Base-by-base conservation (phyloP, 2,329 filamentous ascomycete species). In the Arthrocladium fulminans region DNA sequence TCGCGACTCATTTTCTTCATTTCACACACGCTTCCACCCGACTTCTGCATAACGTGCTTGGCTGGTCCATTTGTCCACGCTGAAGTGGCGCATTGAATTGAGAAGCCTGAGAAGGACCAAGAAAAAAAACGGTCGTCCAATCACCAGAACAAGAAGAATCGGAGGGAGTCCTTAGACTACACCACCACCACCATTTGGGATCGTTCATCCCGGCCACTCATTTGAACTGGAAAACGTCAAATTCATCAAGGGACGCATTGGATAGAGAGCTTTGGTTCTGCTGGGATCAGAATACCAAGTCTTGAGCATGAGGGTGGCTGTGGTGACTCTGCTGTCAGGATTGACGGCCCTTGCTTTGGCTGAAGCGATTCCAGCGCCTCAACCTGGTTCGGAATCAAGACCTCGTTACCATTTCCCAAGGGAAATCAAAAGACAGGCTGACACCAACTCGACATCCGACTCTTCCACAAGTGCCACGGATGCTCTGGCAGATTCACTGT, bases 371-470 rank as follows among this genome's bases (percentile, higher is more conserved):
- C 60, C 60, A 24, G 58, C 56, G 7, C 53, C 50, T 13, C 55
- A 49, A 12, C 52, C 51, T 25, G 43, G 25, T 10, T 22, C 45
- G 13, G 53, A 55, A 15, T 34, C 53, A 29, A 60, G 53, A 37
- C 60, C 60, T 24, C 52, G 54, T 32, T 60, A 60, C 44, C 61
- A 62, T 46, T 57, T 60, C 42, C 61, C 58, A 19, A 51, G 50
- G 44, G 55, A 55, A 34, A 55, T 63, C 13, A 61, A 60, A 47
- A 56, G 60, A 46, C 51, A 57, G 22, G 45, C 58, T 17, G 48
- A 29, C 22, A 45, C 41, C 19, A 40, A 41, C 24, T 42, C 47
- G 3, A 39, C 29, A 13, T 9, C 51, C 8, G 50, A 50, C 9
- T 40, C 48, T 47, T 24, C 50, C 17, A 41, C 54, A 24, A 52